These are phyloP conservation scores for Pelargonium australe DNA, from an alignment of 441 rosid genomes.

Conservation along the genomic window DNA sequence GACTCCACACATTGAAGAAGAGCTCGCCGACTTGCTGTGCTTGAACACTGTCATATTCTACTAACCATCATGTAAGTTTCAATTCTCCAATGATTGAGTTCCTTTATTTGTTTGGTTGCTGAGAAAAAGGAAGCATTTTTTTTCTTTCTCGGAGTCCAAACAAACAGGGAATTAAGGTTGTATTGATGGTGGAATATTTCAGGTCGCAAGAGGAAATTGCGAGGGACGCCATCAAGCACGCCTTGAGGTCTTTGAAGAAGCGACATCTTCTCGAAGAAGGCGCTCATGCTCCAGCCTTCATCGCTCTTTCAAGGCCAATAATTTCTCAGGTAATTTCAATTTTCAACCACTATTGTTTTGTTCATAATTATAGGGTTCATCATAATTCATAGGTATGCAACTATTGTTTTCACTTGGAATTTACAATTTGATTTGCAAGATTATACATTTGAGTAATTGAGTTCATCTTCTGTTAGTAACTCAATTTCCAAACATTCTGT, in stretches of 20 bases:
- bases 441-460: neutral
- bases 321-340: slow-evolving; percentile 75
- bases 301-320: slow-evolving; percentile 76
- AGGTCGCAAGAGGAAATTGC: slow-evolving; percentile 62
- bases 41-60: neutral
- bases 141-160: neutral
- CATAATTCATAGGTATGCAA: neutral
- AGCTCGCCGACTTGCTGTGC: too few species aligned
- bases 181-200: slow-evolving; percentile 21
- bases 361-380: neutral
- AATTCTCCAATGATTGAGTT: neutral
- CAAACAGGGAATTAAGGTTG: neutral
- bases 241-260: slow-evolving; percentile 66
- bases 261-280: slow-evolving; percentile 90
- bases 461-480: neutral
- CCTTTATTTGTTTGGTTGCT: neutral
- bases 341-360: neutral
- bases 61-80: neutral
- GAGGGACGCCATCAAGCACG: slow-evolving; percentile 66
- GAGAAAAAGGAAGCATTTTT: neutral
- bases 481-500: neutral
- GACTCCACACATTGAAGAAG: too few species aligned
- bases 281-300: slow-evolving; percentile 75
- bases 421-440: neutral
- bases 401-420: neutral